These are phyloP conservation scores for Umbilicus rupestris DNA, from an alignment of 164 flowering plant genomes.

Conservation along the genomic window DNA sequence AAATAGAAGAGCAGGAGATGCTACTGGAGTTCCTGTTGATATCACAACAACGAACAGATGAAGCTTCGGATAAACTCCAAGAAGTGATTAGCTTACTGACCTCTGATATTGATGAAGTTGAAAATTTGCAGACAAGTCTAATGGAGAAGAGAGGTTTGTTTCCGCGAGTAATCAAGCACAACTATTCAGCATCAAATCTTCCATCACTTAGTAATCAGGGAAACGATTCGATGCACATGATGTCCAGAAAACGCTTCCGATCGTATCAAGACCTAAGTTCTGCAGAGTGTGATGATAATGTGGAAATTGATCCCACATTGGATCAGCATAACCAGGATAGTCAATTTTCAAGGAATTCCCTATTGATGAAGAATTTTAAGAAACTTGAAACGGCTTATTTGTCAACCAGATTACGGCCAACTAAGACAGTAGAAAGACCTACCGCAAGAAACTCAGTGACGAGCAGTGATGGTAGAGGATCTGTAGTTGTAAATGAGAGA, in stretches of 20 bases:
- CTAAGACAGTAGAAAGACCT: conserved; percentile 25
- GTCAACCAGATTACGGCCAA: conserved; percentile 47
- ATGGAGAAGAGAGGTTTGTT: conserved; percentile 21
- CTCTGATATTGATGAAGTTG: conserved; percentile 75
- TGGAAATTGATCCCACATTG: conserved; percentile 22
- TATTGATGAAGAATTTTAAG: conserved; percentile 79
- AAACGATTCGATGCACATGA: conserved; percentile 32
- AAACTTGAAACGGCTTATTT: conserved; percentile 80
- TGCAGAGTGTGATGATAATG: conserved; percentile 26
- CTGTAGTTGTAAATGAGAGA: conserved; percentile 54
- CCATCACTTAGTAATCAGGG: conserved; percentile 17
- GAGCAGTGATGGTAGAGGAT: conserved; percentile 52
- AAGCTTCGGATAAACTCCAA: conserved; percentile 54
- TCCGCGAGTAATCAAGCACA: conserved; percentile 21
- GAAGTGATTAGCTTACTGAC: conserved; percentile 47
- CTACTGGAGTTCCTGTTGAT: conserved; percentile 68
- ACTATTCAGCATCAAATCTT: conserved; percentile 22
- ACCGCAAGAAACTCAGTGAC: conserved; percentile 29
- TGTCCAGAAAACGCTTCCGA: conserved; percentile 53
- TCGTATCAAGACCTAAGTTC: conserved; percentile 20
- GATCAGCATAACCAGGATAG: conserved; percentile 27
- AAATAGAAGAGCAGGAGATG: conserved; percentile 78
- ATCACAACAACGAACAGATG: conserved; percentile 65
- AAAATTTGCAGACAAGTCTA: conserved; percentile 37
- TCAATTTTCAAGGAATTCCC: conserved; percentile 41